Percentiles rank a stretch among this genome's conserved stretches.
These are phyloP conservation scores for Phytophthora multivora DNA, from an alignment of 352 stramenopile species.

Conservation along the genomic window DNA sequence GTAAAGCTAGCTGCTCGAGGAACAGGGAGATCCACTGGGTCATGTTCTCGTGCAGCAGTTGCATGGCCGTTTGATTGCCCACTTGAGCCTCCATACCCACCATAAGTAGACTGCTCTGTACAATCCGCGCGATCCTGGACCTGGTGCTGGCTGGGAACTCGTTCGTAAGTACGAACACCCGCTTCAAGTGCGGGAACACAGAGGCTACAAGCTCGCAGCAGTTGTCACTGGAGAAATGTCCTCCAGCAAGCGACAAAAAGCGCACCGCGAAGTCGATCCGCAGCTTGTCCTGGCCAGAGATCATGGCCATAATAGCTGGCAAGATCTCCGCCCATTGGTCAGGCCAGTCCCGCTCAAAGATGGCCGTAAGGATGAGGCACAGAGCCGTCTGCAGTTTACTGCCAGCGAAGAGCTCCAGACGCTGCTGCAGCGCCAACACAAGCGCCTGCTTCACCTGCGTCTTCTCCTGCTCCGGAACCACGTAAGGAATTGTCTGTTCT, in stretches of 20 bases:
- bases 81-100: constrained; percentile 84
- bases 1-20: constrained; percentile 49
- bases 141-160: constrained; percentile 60
- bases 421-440: constrained; percentile 60
- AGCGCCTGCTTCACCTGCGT: constrained; percentile 62
- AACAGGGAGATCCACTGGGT: constrained; percentile 78
- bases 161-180: constrained; percentile 50
- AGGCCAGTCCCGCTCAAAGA: constrained; percentile 86
- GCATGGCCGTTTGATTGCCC: constrained; percentile 58
- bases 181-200: constrained; percentile 76
- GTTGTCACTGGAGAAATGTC: constrained; percentile 81
- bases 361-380: constrained; percentile 74
- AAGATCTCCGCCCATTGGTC: constrained; percentile 84
- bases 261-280: constrained; percentile 74
- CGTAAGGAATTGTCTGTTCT: constrained; percentile 30
- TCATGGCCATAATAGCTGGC: constrained; percentile 62
- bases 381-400: constrained; percentile 84
- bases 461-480: constrained; percentile 74
- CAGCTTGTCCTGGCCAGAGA: constrained; percentile 54
- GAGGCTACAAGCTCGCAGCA: constrained; percentile 78
- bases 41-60: constrained; percentile 70
- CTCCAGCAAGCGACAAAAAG: constrained; percentile 72
- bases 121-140: constrained; percentile 69
- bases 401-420: constrained; percentile 57
- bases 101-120: constrained; percentile 81